phyloP scores from a whole-genome alignment of 108 stramenopile genomes.

The Mayamaea pseudoterrestris region DNA sequence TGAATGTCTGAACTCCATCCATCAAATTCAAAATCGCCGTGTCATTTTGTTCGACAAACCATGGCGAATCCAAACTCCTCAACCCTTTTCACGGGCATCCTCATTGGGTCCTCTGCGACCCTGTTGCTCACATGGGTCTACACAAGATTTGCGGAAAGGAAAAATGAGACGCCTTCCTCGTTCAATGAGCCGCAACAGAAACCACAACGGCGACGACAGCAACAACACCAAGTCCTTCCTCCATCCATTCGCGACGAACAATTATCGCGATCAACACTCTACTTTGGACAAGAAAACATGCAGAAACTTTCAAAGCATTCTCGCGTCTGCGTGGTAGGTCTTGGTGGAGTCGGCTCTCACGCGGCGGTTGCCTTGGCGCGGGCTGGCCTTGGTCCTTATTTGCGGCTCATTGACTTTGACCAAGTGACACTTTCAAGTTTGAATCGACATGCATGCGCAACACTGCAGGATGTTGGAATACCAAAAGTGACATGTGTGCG shows the following conservation, averaged over 20 bases:
- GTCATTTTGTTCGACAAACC: too few species aligned
- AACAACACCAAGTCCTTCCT: too few species aligned
- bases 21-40: too few species aligned
- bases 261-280: slow-evolving; percentile 83
- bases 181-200: too few species aligned
- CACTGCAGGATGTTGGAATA: slow-evolving; percentile 83
- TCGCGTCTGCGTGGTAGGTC: slow-evolving; percentile 83
- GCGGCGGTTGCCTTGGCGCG: slow-evolving; percentile 86
- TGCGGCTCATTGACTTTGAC: slow-evolving; percentile 97
- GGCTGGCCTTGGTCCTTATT: slow-evolving; percentile 68
- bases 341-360: slow-evolving; percentile 95
- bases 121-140: too few species aligned
- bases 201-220: too few species aligned
- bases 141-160: too few species aligned
- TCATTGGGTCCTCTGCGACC: too few species aligned
- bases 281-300: slow-evolving; percentile 78
- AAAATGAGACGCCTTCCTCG: too few species aligned
- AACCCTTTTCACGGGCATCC: too few species aligned
- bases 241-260: slow-evolving; percentile 79
- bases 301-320: slow-evolving; percentile 25
- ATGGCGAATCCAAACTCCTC: too few species aligned
- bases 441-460: slow-evolving; percentile 97
- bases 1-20: too few species aligned
- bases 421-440: slow-evolving; percentile 93
- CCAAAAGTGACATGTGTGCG: slow-evolving; percentile 77